A percentile compares a stretch with the other conserved stretches of the same genome.
Conservation (phyloP, 208 protist species). For the Perkinsela sp. region DNA sequence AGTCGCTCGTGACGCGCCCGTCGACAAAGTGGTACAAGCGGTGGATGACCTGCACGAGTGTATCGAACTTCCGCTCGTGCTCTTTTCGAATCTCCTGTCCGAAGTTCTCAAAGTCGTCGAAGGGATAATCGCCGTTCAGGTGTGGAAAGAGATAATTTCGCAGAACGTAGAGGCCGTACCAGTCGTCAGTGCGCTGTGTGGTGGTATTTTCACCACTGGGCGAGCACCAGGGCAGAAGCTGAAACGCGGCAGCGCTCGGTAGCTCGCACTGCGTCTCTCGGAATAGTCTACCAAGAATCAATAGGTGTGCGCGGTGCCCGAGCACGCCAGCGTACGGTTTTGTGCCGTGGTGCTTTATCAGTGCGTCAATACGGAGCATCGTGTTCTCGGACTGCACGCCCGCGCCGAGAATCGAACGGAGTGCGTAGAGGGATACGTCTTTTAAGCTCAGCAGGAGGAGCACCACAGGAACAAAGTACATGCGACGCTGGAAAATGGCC, state of each 20-base stretch:
- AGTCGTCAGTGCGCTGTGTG: slow-evolving; percentile 53
- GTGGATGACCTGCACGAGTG: slow-evolving; percentile 71
- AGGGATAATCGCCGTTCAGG: slow-evolving; percentile 27
- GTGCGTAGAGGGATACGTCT: slow-evolving; percentile 16
- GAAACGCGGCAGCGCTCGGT: slow-evolving; percentile 25
- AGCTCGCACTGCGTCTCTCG: slow-evolving; percentile 10
- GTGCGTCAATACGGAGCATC: slow-evolving; percentile 37
- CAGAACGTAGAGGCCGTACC: slow-evolving; percentile 64
- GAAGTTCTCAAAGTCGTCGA: slow-evolving; percentile 28
- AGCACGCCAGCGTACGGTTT: slow-evolving; percentile 34
- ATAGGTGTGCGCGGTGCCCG: slow-evolving; percentile 35
- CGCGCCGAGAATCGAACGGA: slow-evolving; percentile 27
- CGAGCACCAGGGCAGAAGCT: slow-evolving; percentile 37
- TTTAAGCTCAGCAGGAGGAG: slow-evolving; percentile 34
- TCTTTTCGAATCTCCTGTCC: slow-evolving; percentile 8
- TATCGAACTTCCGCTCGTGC: slow-evolving; percentile 75
- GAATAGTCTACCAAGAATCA: slow-evolving; percentile 43
- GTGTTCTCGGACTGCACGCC: slow-evolving; percentile 15
- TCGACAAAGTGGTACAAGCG: slow-evolving; percentile 78
- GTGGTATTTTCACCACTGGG: slow-evolving; percentile 11
- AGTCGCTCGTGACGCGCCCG: slow-evolving; percentile 59
- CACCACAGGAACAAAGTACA: slow-evolving; percentile 46
- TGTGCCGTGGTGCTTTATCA: slow-evolving; percentile 51
- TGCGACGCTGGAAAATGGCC: slow-evolving; percentile 39
- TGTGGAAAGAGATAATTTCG: slow-evolving; percentile 51